phyloP scores from a whole-genome alignment of 129 eudicot genomes.

The Helichrysum umbraculigerum region DNA sequence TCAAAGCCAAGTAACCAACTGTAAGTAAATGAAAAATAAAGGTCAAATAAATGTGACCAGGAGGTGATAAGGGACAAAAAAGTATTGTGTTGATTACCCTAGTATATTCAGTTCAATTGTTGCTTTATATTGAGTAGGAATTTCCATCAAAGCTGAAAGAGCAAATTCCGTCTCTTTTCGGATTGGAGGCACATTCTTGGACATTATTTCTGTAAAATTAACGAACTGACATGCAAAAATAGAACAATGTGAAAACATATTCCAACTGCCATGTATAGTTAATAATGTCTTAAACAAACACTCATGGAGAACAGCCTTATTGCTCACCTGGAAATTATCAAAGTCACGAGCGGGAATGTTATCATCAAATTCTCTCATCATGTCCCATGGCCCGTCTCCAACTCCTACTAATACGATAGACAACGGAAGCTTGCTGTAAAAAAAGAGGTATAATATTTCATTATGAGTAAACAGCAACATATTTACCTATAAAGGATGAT shows the following conservation, averaged over 20 bases:
- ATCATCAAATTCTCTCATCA: slow-evolving; percentile 96
- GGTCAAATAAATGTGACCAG: slow-evolving; percentile 5
- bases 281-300: background rate
- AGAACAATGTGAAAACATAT: slow-evolving; percentile 22
- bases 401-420: slow-evolving; percentile 94
- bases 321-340: slow-evolving; percentile 89
- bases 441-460: background rate
- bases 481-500: background rate
- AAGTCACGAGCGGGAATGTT: slow-evolving; percentile 90
- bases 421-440: slow-evolving; percentile 84
- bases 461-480: slow-evolving; percentile 16
- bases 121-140: slow-evolving; percentile 96
- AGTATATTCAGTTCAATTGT: slow-evolving; percentile 81
- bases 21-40: background rate
- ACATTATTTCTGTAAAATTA: slow-evolving; percentile 90
- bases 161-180: slow-evolving; percentile 98
- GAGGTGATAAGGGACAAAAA: background rate
- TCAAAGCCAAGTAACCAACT: background rate
- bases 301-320: slow-evolving; percentile 2
- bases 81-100: slow-evolving; percentile 50
- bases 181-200: slow-evolving; percentile 62
- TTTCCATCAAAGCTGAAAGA: slow-evolving; percentile 92
- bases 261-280: background rate
- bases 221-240: slow-evolving; percentile 61
- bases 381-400: slow-evolving; percentile 99